Evolutionary conservation across 2,329 filamentous ascomycete species (phyloP).

Genomic region (Lecanicillium sp.): DNA sequence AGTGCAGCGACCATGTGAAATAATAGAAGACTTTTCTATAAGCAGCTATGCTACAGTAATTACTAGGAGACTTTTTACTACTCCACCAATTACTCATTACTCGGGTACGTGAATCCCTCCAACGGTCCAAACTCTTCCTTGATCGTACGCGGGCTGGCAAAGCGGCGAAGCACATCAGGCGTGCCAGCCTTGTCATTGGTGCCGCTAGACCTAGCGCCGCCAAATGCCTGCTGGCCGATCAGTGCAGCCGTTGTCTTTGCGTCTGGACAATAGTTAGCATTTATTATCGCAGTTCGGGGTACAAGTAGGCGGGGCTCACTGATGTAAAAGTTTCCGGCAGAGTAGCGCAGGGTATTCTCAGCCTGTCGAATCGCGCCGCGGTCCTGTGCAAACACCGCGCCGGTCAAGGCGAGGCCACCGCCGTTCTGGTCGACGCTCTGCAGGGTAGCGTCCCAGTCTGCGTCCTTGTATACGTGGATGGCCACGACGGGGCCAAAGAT

Average conservation of each 20-base stretch:
- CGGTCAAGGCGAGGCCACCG: conserved; percentile 70
- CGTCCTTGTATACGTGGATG: conserved; percentile 71
- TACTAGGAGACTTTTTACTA: too few relatives aligned
- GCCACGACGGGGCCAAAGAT: conserved; percentile 75
- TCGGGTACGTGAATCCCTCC: conserved; percentile 58
- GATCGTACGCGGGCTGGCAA: conserved; percentile 58
- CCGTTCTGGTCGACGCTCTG: conserved; percentile 49
- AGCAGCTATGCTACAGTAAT: too few relatives aligned
- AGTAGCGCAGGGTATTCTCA: conserved; percentile 62
- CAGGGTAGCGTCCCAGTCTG: conserved; percentile 43
- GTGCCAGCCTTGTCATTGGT: conserved; percentile 70
- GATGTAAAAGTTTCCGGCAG: conserved; percentile 78
- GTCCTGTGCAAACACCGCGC: conserved; percentile 66
- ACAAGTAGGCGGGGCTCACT: conserved; percentile 32
- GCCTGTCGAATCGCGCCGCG: conserved; percentile 57
- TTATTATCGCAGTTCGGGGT: too few relatives aligned
- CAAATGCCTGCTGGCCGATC: conserved; percentile 66
- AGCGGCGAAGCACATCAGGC: conserved; percentile 52
- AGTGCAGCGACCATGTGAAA: too few relatives aligned
- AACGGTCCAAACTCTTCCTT: conserved; percentile 68
- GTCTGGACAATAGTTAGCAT: conserved; percentile 24
- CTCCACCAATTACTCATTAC: conserved; percentile 63
- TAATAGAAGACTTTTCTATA: too few relatives aligned
- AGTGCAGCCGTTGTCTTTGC: conserved; percentile 71
- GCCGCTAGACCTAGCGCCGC: conserved; percentile 58